Evolutionary conservation across 2,329 filamentous ascomycete species (phyloP).

Genomic region (Neoascochyta sp.): DNA sequence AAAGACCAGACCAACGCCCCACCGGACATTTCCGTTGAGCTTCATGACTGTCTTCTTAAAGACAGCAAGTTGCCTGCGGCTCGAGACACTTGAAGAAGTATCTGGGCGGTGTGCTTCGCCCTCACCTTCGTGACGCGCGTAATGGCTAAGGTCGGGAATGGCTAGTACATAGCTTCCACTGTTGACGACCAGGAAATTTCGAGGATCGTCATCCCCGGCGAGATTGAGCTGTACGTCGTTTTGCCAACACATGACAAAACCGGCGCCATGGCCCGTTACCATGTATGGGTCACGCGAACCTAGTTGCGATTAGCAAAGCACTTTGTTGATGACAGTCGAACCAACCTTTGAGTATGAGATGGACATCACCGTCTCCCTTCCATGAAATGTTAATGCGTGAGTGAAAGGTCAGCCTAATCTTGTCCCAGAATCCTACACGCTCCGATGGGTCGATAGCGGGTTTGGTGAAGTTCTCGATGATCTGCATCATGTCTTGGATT

Average conservation of each 20-base stretch:
- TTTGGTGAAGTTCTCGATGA: slow-evolving; percentile 95
- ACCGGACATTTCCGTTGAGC: slow-evolving; percentile 90
- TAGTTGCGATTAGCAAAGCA: slow-evolving; percentile 18
- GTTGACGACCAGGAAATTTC: slow-evolving; percentile 90
- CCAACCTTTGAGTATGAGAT: slow-evolving; percentile 80
- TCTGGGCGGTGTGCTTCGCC: slow-evolving; percentile 50
- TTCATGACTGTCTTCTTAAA: slow-evolving; percentile 99
- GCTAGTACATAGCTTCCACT: slow-evolving; percentile 94
- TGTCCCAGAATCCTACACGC: slow-evolving; percentile 96
- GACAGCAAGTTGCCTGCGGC: slow-evolving; percentile 67
- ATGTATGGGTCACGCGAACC: slow-evolving; percentile 85
- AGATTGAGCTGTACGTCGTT: slow-evolving; percentile 88
- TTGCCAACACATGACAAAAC: slow-evolving; percentile 98
- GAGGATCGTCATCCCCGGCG: slow-evolving; percentile 79
- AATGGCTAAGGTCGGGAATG: slow-evolving; percentile 86
- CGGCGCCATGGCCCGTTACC: slow-evolving; percentile 86
- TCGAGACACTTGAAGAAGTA: slow-evolving; percentile 56
- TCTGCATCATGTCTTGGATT: slow-evolving; percentile 99
- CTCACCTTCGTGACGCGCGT: slow-evolving; percentile 65
- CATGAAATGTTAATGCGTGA: slow-evolving; percentile 84
- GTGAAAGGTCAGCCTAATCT: slow-evolving; percentile 90
- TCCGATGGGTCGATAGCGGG: slow-evolving; percentile 92
- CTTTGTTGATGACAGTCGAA: neutral
- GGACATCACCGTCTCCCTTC: slow-evolving; percentile 94
- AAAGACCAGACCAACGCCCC: slow-evolving; percentile 87